Evolutionary conservation across 352 stramenopile species (phyloP).

Genomic region (Thalassiosira exigua): DNA sequence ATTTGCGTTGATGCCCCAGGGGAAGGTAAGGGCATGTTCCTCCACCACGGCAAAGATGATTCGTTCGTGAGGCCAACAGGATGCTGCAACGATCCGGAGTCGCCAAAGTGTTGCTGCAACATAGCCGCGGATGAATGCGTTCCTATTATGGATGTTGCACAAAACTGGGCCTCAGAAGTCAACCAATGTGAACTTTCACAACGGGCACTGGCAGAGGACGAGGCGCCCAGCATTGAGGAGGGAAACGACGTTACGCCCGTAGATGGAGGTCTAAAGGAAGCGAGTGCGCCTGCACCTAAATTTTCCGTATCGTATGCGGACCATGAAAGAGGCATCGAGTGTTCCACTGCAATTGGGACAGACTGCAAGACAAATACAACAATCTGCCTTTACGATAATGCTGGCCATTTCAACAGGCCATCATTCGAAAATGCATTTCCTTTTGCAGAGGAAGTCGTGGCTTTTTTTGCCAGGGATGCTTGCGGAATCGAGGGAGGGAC

Average conservation of each 20-base stretch:
- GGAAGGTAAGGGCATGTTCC: constrained; percentile 49
- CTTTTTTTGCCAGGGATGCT: constrained; percentile 64
- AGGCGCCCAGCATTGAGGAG: background rate
- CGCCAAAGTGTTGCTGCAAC: constrained; percentile 60
- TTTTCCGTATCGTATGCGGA: constrained; percentile 19
- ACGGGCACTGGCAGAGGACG: background rate
- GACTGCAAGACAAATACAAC: constrained; percentile 44
- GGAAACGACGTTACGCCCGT: background rate
- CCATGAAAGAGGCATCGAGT: constrained; percentile 25
- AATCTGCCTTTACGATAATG: constrained; percentile 42
- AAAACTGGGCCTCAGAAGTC: constrained; percentile 34
- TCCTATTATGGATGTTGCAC: constrained; percentile 21
- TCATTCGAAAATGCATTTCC: constrained; percentile 56
- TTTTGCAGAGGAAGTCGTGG: constrained; percentile 42
- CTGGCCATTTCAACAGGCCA: constrained; percentile 60
- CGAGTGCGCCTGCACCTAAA: constrained; percentile 8
- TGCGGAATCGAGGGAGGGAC: constrained; percentile 35
- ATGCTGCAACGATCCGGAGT: constrained; percentile 57
- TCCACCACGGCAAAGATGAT: constrained; percentile 64
- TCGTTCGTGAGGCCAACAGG: constrained; percentile 50
- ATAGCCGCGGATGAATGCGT: constrained; percentile 50
- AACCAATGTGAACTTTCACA: constrained; percentile 31
- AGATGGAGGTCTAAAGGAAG: background rate
- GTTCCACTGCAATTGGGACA: constrained; percentile 20
- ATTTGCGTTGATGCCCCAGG: constrained; percentile 4